Conservation (phyloP, 2,329 filamentous ascomycete species). For the Neospermospora avenae region DNA sequence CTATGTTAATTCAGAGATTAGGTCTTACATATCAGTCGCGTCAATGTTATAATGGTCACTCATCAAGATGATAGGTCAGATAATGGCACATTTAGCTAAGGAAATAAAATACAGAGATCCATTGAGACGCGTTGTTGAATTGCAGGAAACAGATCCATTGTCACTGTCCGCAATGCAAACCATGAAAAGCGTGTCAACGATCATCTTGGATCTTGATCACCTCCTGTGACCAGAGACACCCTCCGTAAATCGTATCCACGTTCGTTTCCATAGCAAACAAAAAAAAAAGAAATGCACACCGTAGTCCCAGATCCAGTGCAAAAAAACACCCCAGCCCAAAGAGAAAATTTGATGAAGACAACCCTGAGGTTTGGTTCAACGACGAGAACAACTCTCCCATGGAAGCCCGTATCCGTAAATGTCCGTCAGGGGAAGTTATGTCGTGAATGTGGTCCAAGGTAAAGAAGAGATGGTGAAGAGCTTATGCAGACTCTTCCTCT, state of each 20-base stretch:
- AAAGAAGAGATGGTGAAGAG: slow-evolving; percentile 14
- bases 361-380: background rate
- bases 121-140: slow-evolving; percentile 27
- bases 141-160: slow-evolving; percentile 27
- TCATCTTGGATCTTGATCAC: slow-evolving; percentile 28
- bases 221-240: slow-evolving; percentile 22
- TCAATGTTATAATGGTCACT: background rate
- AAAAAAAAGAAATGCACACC: slow-evolving; percentile 27
- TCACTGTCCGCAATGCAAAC: slow-evolving; percentile 21
- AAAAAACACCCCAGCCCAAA: slow-evolving; percentile 33
- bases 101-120: slow-evolving; percentile 35
- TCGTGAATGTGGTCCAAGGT: slow-evolving; percentile 21
- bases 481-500: slow-evolving; percentile 49
- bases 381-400: slow-evolving; percentile 17
- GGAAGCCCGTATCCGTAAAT: slow-evolving; percentile 9
- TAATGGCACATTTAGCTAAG: slow-evolving; percentile 27
- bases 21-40: background rate
- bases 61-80: background rate
- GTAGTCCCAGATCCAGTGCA: slow-evolving; percentile 25
- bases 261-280: slow-evolving; percentile 20
- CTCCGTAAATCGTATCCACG: slow-evolving; percentile 32
- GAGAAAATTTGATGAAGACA: slow-evolving; percentile 26
- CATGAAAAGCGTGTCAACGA: slow-evolving; percentile 27
- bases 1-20: background rate
- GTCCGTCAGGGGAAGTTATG: slow-evolving; percentile 10